Evolutionary conservation across 352 stramenopile genomes (phyloP).

Genomic region (Thraustochytrium striatum): DNA sequence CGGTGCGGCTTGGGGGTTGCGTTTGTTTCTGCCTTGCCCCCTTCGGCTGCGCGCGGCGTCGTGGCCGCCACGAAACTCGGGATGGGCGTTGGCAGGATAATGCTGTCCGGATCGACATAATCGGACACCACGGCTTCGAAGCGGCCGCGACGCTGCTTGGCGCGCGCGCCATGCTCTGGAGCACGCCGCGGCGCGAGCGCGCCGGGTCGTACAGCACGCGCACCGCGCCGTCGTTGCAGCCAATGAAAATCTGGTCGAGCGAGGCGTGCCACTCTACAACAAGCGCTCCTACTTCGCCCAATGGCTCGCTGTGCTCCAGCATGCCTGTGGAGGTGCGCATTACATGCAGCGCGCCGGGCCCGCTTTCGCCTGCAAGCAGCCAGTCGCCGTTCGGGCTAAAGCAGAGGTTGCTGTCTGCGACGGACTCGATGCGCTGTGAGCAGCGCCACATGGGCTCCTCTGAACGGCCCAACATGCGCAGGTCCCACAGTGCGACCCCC

Average conservation of each 20-base stretch:
- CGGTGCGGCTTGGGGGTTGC: not conserved
- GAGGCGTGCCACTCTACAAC: slow-evolving; percentile 31
- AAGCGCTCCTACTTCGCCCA: too few species aligned
- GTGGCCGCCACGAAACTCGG: slow-evolving; percentile 64
- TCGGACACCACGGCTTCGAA: slow-evolving; percentile 69
- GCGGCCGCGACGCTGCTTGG: slow-evolving; percentile 54
- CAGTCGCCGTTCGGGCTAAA: slow-evolving; percentile 1
- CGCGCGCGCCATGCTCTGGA: not conserved
- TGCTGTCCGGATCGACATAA: slow-evolving; percentile 68
- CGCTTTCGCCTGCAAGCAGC: not conserved
- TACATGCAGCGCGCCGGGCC: not conserved
- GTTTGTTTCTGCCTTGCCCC: slow-evolving; percentile 52
- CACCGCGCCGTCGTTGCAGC: slow-evolving; percentile 16
- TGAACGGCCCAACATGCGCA: too few species aligned
- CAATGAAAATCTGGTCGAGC: slow-evolving; percentile 45
- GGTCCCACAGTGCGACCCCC: too few species aligned
- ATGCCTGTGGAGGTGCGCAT: too few species aligned
- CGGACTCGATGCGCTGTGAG: too few species aligned
- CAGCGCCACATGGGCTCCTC: too few species aligned
- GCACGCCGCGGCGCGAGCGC: slow-evolving; percentile 27
- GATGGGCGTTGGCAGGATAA: slow-evolving; percentile 65
- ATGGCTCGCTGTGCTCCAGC: too few species aligned
- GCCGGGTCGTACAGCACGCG: slow-evolving; percentile 40
- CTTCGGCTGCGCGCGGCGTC: slow-evolving; percentile 58
- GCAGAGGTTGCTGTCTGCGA: too few species aligned